Conservation (phyloP, 1,139 yeast species). For the Candida labiduridarum region DNA sequence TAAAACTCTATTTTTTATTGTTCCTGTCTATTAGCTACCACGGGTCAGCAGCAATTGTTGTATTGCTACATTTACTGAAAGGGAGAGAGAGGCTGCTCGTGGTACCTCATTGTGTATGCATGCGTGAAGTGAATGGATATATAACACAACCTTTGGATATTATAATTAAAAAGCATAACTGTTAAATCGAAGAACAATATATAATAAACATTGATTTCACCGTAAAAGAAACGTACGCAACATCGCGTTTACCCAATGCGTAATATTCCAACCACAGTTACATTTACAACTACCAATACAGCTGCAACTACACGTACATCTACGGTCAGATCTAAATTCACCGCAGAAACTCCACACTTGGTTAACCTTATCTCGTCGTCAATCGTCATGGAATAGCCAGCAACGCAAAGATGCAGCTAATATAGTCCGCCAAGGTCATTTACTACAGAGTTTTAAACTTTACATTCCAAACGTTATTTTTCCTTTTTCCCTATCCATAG, state of each 20-base stretch:
- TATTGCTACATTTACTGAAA: not conserved
- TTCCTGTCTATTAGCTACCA: not conserved
- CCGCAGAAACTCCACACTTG: conserved; percentile 1
- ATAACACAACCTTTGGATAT: not conserved
- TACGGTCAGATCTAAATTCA: too few relatives aligned
- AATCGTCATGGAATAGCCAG: not conserved
- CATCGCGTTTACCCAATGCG: not conserved
- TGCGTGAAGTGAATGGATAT: not conserved
- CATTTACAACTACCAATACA: not conserved
- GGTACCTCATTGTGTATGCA: not conserved
- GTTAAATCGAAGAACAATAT: not conserved
- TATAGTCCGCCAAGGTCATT: not conserved
- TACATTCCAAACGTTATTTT: not conserved
- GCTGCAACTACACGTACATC: too few relatives aligned
- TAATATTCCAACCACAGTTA: not conserved
- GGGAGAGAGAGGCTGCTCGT: not conserved
- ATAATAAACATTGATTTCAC: not conserved
- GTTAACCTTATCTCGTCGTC: not conserved
- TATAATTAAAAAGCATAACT: not conserved
- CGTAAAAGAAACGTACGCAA: not conserved
- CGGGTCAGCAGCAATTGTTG: not conserved
- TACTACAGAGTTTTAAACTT: not conserved
- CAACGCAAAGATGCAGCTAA: not conserved
- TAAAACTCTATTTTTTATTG: not conserved
- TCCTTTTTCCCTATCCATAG: not conserved